phyloP scores from a whole-genome alignment of 2,329 filamentous ascomycete species.

The Teratosphaeriaceae sp. region DNA sequence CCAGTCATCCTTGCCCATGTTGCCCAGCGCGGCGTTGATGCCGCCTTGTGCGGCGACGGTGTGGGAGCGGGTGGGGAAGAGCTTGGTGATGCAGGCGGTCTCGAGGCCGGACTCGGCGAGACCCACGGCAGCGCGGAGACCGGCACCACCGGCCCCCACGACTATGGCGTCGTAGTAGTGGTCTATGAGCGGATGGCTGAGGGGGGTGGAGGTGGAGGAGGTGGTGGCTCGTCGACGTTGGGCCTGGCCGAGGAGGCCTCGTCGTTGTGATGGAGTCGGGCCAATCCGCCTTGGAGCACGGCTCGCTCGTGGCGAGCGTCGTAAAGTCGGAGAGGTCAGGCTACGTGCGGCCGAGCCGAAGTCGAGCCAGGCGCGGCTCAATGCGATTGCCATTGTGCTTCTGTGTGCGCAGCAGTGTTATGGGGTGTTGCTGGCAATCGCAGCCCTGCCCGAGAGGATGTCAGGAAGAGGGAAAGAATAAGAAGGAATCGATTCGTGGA shows the following conservation, averaged over 20 bases:
- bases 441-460: too few relatives aligned
- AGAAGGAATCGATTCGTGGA: too few relatives aligned
- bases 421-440: too few relatives aligned
- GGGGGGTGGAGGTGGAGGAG: conserved; percentile 13
- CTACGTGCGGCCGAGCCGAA: not conserved
- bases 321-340: not conserved
- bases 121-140: conserved; percentile 57
- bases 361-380: conserved; percentile 10
- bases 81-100: conserved; percentile 58
- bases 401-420: not conserved
- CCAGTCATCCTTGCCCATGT: conserved; percentile 52
- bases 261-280: conserved; percentile 10
- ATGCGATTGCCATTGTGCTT: conserved; percentile 6
- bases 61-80: conserved; percentile 56
- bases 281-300: not conserved
- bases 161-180: conserved; percentile 76
- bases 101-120: conserved; percentile 59
- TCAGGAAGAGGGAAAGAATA: too few relatives aligned
- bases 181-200: conserved; percentile 88
- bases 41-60: conserved; percentile 62
- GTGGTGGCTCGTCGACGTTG: conserved; percentile 24
- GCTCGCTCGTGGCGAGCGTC: not conserved
- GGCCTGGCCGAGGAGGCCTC: conserved; percentile 17
- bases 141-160: conserved; percentile 53
- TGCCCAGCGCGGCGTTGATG: conserved; percentile 54